These are phyloP conservation scores for Lenzites betulinus DNA, from an alignment of 768 basidiomycete species.

Conservation along the genomic window DNA sequence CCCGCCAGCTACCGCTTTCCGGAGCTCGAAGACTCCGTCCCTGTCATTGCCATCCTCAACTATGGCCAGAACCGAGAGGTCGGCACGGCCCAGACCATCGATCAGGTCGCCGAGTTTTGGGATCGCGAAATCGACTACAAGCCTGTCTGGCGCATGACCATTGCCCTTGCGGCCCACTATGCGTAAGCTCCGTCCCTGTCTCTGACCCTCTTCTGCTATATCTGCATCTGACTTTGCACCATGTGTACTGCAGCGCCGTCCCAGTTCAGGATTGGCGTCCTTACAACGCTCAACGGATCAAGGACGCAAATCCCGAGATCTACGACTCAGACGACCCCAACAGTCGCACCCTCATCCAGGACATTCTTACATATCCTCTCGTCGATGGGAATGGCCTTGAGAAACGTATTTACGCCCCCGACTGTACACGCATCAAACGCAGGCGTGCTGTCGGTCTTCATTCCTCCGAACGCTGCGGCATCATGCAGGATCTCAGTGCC, in stretches of 20 bases:
- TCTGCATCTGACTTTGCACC: no score
- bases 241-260: no score
- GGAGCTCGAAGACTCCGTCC: background rate
- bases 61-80: background rate
- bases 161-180: background rate
- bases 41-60: background rate
- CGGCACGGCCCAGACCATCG: background rate
- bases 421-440: background rate
- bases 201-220: background rate
- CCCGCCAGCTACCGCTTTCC: background rate
- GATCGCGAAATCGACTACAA: background rate
- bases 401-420: no score
- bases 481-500: no score
- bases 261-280: background rate
- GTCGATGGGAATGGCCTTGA: no score
- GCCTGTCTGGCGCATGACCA: background rate
- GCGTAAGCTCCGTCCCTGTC: background rate
- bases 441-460: no score
- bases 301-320: no score
- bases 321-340: no score
- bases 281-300: no score
- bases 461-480: no score
- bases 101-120: background rate
- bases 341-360: no score
- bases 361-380: no score